Evolutionary conservation across 768 basidiomycete species (phyloP).

Genomic region (Agrocybe chaxingu): DNA sequence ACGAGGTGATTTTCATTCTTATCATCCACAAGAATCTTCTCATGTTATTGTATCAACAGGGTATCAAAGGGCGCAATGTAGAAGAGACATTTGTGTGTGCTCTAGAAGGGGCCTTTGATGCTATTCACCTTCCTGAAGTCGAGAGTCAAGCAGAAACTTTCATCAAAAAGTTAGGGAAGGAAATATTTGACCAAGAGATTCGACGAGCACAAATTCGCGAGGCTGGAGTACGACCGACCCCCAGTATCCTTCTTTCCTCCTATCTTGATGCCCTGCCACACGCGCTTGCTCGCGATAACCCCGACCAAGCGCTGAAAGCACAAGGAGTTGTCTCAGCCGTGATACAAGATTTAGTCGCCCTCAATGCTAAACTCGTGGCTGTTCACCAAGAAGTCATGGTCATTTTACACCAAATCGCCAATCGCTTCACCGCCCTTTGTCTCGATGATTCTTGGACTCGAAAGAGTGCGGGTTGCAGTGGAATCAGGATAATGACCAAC

Average conservation of each 20-base stretch:
- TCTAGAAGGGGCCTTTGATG: slow-evolving; percentile 78
- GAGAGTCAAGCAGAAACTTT: slow-evolving; percentile 67
- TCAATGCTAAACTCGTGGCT: slow-evolving; percentile 45
- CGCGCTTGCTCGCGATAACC: slow-evolving; percentile 65
- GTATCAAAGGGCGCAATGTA: slow-evolving; percentile 66
- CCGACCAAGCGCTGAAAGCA: slow-evolving; percentile 57
- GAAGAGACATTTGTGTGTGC: slow-evolving; percentile 69
- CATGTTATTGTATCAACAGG: slow-evolving; percentile 38
- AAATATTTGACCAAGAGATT: slow-evolving; percentile 75
- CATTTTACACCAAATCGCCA: slow-evolving; percentile 78
- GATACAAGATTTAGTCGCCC: slow-evolving; percentile 61
- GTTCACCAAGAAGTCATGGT: slow-evolving; percentile 54
- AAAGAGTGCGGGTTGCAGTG: slow-evolving; percentile 87
- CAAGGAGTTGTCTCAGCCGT: slow-evolving; percentile 59
- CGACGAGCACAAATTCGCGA: slow-evolving; percentile 55
- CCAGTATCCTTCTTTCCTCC: slow-evolving; percentile 58
- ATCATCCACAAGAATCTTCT: background rate
- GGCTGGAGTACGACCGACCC: slow-evolving; percentile 45
- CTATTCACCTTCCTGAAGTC: slow-evolving; percentile 66
- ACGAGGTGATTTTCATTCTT: slow-evolving; percentile 54
- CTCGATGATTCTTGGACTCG: slow-evolving; percentile 88
- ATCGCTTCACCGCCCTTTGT: slow-evolving; percentile 81
- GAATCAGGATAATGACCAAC: slow-evolving; percentile 76
- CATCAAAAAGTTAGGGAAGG: slow-evolving; percentile 63
- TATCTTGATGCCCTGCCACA: slow-evolving; percentile 82